Percentiles rank a stretch among this genome's conserved stretches.
These are phyloP conservation scores for Boletus eberwhitei DNA, from an alignment of 768 basidiomycete species.

Conservation along the genomic window DNA sequence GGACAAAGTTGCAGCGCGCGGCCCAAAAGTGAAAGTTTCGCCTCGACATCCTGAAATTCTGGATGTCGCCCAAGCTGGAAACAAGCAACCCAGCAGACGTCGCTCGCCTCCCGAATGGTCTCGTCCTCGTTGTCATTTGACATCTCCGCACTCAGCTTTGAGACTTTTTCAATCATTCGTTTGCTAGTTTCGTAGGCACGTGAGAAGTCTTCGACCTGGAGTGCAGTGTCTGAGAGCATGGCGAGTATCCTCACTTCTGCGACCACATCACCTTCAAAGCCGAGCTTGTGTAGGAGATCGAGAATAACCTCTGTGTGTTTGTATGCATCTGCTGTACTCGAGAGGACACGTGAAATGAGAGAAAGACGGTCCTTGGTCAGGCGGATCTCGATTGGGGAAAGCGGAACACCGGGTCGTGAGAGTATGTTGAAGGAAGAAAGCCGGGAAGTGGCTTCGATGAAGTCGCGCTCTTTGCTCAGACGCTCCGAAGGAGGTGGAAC, in stretches of 20 bases:
- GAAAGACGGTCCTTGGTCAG: constrained; percentile 85
- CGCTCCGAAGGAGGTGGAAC: constrained; percentile 65
- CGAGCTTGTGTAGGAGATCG: constrained; percentile 86
- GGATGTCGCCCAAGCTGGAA: constrained; percentile 83
- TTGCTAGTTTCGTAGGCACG: constrained; percentile 70
- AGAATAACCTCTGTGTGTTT: constrained; percentile 90
- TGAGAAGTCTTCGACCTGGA: constrained; percentile 76
- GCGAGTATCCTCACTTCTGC: constrained; percentile 81
- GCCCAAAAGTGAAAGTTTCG: constrained; percentile 71
- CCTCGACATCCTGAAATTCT: constrained; percentile 65
- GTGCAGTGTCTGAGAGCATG: constrained; percentile 88
- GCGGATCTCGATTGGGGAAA: constrained; percentile 91
- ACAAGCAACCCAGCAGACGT: constrained; percentile 89
- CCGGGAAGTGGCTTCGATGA: constrained; percentile 96
- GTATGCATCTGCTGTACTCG: constrained; percentile 82
- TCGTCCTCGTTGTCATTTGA: constrained; percentile 34
- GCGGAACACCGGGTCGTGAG: constrained; percentile 68
- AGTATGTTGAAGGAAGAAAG: constrained; percentile 88
- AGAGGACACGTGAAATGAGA: constrained; percentile 83
- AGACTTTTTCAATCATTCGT: constrained; percentile 64
- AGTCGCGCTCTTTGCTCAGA: constrained; percentile 73
- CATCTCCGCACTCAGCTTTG: constrained; percentile 41
- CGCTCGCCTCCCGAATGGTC: constrained; percentile 55
- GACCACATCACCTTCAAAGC: constrained; percentile 64
- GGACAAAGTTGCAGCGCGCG: constrained; percentile 86